Evolutionary conservation across 768 basidiomycete genomes (phyloP), one percentile per base, ranked within the genome.

Genomic region (Pleurotus djamor): DNA sequence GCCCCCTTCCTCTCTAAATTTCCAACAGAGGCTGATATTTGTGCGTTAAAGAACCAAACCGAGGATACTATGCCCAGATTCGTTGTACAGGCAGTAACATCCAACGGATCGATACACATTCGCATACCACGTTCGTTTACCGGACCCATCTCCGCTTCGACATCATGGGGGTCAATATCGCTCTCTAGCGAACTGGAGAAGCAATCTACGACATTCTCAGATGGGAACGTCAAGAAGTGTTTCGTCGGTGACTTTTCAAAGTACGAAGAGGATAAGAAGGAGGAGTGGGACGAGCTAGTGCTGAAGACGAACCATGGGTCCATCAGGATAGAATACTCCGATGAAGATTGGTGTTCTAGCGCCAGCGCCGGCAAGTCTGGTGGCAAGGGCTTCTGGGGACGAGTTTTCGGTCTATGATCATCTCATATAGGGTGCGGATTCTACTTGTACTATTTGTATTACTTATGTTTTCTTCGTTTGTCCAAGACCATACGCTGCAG

Each of bases 211-310:
- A 71, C 67, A 0, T 72, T 76, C 57, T 68, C 67, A 14, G 75
- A 74, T 49, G 67, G 65, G 4, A 67, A 74, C 21, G 71, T 68
- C 14, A 67, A 67, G 21, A 69, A 71, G n/a, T 74, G 73, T 59
- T 78, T 79, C 63, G 64, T 79, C 21, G 79, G 79, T 10, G 76
- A 78, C 37, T 71, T 76, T 37, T 64, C 72, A 5, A 65, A 64
- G 35, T 71, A 63, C 63, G 55, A 67, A 33, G 67, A 67, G 41
- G 56, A 61, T 2, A 61, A 64, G 1, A 64, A 68, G n/a, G 67
- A 68, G 8, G 62, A 48, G 17, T 79, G 76, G 77, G 79, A 81
- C 54, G 74, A 78, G 63, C 48, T 79, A 28, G 21, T 28, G 21
- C 21, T 28, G 21, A 28, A 28, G 21, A 28, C 21, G 21, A 28